Conservation (phyloP, 768 basidiomycete genomes). For the Amanita polypyramis region DNA sequence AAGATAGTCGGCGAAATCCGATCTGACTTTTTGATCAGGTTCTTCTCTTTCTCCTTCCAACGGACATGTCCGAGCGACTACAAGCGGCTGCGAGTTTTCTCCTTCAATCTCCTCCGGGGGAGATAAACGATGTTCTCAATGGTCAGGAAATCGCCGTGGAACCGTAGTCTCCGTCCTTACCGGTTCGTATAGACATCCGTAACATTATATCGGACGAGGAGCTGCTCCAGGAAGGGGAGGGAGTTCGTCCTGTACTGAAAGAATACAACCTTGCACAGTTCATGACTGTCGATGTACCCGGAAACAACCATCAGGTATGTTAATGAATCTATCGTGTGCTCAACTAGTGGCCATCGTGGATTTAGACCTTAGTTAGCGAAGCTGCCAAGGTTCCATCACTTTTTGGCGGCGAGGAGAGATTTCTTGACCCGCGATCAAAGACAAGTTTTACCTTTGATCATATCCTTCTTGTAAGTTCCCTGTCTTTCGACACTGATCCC, state of each 20-base stretch:
- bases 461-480: conserved; percentile 55
- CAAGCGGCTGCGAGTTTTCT: conserved; percentile 69
- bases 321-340: not conserved
- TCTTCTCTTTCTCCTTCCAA: conserved; percentile 14
- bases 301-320: conserved; percentile 63
- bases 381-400: conserved; percentile 40
- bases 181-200: conserved; percentile 59
- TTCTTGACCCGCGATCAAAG: conserved; percentile 75
- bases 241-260: conserved; percentile 66
- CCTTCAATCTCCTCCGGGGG: conserved; percentile 86
- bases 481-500: not conserved
- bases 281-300: conserved; percentile 78
- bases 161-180: conserved; percentile 6
- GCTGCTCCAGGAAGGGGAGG: conserved; percentile 61
- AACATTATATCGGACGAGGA: conserved; percentile 84
- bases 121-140: conserved; percentile 94
- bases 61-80: conserved; percentile 58
- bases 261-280: conserved; percentile 88
- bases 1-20: conserved; percentile 6
- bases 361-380: conserved; percentile 75
- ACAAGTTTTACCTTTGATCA: conserved; percentile 81
- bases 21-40: not conserved
- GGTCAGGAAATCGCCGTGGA: conserved; percentile 34
- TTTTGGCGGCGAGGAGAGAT: conserved; percentile 49
- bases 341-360: conserved; percentile 13